These are phyloP conservation scores for Emergomyces africanus DNA, from an alignment of 2,329 filamentous ascomycete species.

Conservation along the genomic window DNA sequence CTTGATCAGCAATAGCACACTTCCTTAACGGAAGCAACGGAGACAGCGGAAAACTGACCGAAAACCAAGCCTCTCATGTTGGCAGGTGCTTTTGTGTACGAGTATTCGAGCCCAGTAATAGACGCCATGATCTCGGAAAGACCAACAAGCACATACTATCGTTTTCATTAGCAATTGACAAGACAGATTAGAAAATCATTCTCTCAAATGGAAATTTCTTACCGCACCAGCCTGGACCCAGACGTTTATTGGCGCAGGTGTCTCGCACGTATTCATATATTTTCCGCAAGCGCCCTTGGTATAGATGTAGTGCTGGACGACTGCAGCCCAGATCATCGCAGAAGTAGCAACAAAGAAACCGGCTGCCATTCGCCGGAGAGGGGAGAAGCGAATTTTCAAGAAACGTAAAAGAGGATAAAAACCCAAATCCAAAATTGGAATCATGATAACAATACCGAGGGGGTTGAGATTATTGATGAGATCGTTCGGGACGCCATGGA, in stretches of 20 bases:
- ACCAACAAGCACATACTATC: slow-evolving; percentile 15
- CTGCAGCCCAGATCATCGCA: slow-evolving; percentile 44
- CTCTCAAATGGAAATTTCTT: background rate
- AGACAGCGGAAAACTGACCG: background rate
- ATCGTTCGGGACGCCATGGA: slow-evolving; percentile 45
- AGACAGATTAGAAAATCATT: background rate
- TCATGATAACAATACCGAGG: slow-evolving; percentile 46
- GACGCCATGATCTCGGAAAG: slow-evolving; percentile 21
- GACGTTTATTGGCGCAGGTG: slow-evolving; percentile 16
- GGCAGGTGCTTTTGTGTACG: slow-evolving; percentile 57
- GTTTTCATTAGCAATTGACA: background rate
- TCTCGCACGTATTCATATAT: slow-evolving; percentile 38
- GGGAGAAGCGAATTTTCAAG: slow-evolving; percentile 41
- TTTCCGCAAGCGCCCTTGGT: slow-evolving; percentile 46
- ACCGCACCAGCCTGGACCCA: slow-evolving; percentile 5
- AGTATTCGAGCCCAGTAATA: slow-evolving; percentile 52
- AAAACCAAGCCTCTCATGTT: slow-evolving; percentile 66
- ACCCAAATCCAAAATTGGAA: slow-evolving; percentile 35
- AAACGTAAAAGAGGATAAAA: slow-evolving; percentile 47
- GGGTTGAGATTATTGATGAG: slow-evolving; percentile 48
- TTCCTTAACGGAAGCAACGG: background rate
- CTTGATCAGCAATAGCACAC: background rate
- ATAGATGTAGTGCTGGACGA: slow-evolving; percentile 49
- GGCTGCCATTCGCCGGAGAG: slow-evolving; percentile 41
- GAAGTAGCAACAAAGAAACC: slow-evolving; percentile 43